A percentile compares a stretch with the other conserved stretches of the same genome.
Conservation (phyloP, 495 filamentous ascomycete genomes). For the Hypoxylon cercidicola region DNA sequence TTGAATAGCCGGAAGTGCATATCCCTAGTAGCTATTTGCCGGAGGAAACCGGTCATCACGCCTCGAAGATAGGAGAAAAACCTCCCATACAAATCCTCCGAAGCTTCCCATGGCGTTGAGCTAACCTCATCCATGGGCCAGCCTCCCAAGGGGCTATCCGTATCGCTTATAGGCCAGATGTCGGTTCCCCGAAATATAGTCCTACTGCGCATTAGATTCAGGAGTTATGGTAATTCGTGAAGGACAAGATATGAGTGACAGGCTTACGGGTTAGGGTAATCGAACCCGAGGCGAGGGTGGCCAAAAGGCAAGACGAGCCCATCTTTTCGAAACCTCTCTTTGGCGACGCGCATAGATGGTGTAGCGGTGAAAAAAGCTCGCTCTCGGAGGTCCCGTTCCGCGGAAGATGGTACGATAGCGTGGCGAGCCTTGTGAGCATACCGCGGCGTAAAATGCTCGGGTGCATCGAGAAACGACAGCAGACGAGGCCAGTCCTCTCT, state of each 20-base stretch:
- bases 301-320: conserved; percentile 53
- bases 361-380: conserved; percentile 19
- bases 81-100: conserved; percentile 48
- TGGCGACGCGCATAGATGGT: conserved; percentile 38
- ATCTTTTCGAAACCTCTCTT: conserved; percentile 44
- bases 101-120: conserved; percentile 7
- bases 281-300: conserved; percentile 38
- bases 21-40: neutral
- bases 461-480: conserved; percentile 1
- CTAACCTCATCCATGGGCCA: conserved; percentile 44
- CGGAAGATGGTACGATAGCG: conserved; percentile 23
- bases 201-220: conserved; percentile 1
- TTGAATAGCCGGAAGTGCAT: conserved; percentile 8
- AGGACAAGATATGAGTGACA: neutral
- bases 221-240: neutral
- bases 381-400: conserved; percentile 38
- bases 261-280: conserved; percentile 46
- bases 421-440: conserved; percentile 22
- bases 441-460: conserved; percentile 3
- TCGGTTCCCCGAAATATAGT: conserved; percentile 9
- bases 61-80: conserved; percentile 42
- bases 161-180: conserved; percentile 9
- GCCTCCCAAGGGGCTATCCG: conserved; percentile 22
- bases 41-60: conserved; percentile 12
- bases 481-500: conserved; percentile 15